phyloP scores from a whole-genome alignment of 495 filamentous ascomycete genomes.

The Neurospora tetrasperma region DNA sequence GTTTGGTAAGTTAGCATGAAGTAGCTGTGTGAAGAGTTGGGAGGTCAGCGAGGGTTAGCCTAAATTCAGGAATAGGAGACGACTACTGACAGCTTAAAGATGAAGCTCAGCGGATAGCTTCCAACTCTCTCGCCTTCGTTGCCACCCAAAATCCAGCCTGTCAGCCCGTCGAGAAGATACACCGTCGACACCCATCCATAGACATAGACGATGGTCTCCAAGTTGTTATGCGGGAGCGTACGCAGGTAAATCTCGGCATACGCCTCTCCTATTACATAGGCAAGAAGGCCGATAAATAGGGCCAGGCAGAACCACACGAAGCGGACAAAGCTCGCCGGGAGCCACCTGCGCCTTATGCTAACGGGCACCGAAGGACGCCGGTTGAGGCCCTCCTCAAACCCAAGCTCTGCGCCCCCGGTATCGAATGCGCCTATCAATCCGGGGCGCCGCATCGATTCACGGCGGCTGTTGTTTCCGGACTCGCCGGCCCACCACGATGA shows the following conservation, averaged over 20 bases:
- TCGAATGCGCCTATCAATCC: neutral
- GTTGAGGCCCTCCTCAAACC: conserved; percentile 12
- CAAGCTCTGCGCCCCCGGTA: conserved; percentile 15
- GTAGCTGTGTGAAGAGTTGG: conserved; percentile 36
- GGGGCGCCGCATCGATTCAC: conserved; percentile 22
- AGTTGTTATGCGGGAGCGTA: conserved; percentile 51
- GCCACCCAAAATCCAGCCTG: conserved; percentile 52
- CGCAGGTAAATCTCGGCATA: conserved; percentile 56
- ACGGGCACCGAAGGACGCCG: conserved; percentile 19
- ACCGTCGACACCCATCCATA: conserved; percentile 57
- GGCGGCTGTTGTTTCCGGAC: conserved; percentile 29
- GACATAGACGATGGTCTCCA: conserved; percentile 54
- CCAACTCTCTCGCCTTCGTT: conserved; percentile 49
- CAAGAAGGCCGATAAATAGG: conserved; percentile 47
- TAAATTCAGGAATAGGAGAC: neutral
- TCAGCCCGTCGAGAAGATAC: conserved; percentile 46
- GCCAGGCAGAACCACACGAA: conserved; percentile 59
- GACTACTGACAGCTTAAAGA: conserved; percentile 48
- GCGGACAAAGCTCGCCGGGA: conserved; percentile 50
- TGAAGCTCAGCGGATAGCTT: conserved; percentile 52
- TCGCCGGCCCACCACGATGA: conserved; percentile 50
- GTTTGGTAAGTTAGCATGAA: conserved; percentile 59
- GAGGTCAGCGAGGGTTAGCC: neutral
- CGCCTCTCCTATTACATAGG: conserved; percentile 53
- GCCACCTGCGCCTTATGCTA: conserved; percentile 37